phyloP scores from a whole-genome alignment of 163 green algal genomes.

The Chloromonas sp. region DNA sequence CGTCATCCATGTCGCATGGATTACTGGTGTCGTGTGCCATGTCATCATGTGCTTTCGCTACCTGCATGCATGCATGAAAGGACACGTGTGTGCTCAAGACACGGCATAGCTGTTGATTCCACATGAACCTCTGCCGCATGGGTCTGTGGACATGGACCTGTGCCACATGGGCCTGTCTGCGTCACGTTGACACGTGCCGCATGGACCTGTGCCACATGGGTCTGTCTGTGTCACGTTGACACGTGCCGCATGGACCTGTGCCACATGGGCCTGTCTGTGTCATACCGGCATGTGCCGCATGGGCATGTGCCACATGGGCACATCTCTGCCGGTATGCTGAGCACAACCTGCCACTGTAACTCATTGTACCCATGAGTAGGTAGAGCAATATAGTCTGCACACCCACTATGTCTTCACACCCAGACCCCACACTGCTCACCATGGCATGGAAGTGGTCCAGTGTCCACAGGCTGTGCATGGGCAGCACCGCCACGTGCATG shows the following conservation, averaged over 20 bases:
- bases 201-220: background rate
- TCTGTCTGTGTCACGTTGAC: background rate
- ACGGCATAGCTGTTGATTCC: background rate
- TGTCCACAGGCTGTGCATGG: background rate
- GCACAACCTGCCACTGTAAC: background rate
- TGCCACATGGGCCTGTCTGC: background rate
- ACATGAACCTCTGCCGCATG: background rate
- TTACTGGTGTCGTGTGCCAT: background rate
- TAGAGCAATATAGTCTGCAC: background rate
- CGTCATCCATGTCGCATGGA: constrained; percentile 1
- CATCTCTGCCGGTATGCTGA: background rate
- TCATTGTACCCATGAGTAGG: background rate
- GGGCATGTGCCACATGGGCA: too few species aligned
- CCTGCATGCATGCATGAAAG: background rate
- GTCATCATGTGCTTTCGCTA: background rate
- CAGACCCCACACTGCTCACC: background rate
- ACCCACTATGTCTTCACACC: background rate
- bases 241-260: too few species aligned
- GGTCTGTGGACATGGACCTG: too few species aligned
- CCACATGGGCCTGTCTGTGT: too few species aligned
- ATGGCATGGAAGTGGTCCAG: constrained; percentile 10
- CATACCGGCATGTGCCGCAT: too few species aligned
- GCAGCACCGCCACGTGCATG: background rate
- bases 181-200: background rate
- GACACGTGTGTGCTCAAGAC: background rate